Percentiles rank a stretch among this genome's conserved stretches.
Conservation (phyloP, 2,329 filamentous ascomycete genomes). For the Ophiostoma himal-ulmi region DNA sequence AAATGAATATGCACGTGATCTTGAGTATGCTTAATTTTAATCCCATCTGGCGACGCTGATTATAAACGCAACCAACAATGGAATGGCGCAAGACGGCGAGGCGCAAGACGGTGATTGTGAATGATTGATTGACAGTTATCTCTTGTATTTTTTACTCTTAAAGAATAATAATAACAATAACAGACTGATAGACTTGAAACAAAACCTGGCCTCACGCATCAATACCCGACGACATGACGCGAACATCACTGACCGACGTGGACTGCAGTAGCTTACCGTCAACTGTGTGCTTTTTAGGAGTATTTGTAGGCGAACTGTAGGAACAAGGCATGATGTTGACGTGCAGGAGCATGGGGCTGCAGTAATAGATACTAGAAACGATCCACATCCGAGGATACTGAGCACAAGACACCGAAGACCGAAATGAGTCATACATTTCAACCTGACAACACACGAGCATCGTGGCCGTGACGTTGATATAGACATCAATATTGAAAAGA, state of each 20-base stretch:
- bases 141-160: no score
- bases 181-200: neutral
- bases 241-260: neutral
- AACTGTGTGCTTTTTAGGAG: neutral
- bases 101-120: neutral
- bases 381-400: slow-evolving; percentile 5
- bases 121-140: neutral
- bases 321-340: neutral
- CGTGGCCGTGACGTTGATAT: neutral
- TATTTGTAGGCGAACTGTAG: neutral
- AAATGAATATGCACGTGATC: neutral
- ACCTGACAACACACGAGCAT: neutral
- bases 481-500: neutral
- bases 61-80: neutral
- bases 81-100: neutral
- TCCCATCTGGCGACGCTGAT: neutral
- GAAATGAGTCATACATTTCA: neutral
- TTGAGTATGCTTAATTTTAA: neutral
- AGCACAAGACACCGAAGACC: neutral
- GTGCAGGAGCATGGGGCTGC: neutral
- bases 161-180: no score
- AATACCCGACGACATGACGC: slow-evolving; percentile 8
- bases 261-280: slow-evolving; percentile 2
- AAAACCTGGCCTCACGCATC: neutral
- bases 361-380: neutral